Conservation (phyloP, 768 basidiomycete species). For the Coprinopsis sp. region DNA sequence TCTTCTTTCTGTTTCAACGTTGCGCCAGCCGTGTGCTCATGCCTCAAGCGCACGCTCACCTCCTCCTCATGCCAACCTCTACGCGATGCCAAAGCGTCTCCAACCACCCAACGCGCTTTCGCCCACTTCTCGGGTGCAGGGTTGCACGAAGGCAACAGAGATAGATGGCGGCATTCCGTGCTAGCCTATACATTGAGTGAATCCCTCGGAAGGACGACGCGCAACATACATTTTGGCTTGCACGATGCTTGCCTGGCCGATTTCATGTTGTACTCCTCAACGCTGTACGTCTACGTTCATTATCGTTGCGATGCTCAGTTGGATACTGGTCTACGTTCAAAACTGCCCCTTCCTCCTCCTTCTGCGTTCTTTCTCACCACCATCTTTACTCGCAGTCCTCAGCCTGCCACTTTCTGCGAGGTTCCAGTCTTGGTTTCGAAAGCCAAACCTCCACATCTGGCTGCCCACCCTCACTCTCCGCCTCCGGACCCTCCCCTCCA, state of each 20-base stretch:
- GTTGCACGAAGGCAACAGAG: slow-evolving; percentile 59
- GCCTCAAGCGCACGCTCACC: no score
- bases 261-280: no score
- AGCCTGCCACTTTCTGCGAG: slow-evolving; percentile 90
- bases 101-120: slow-evolving; percentile 41
- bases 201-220: slow-evolving; percentile 66
- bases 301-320: no score
- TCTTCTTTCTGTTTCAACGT: no score
- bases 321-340: no score
- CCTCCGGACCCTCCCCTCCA: slow-evolving; percentile 72
- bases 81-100: slow-evolving; percentile 45
- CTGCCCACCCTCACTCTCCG: slow-evolving; percentile 85
- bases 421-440: slow-evolving; percentile 95
- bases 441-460: slow-evolving; percentile 92
- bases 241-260: no score
- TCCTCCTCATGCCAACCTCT: slow-evolving; percentile 62
- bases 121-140: slow-evolving; percentile 43
- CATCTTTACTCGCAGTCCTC: no score
- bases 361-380: no score
- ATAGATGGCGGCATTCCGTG: slow-evolving; percentile 54
- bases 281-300: no score
- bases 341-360: no score
- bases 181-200: slow-evolving; percentile 52
- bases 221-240: slow-evolving; percentile 19
- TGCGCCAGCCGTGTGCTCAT: no score